These are phyloP conservation scores for sweet orange (Citrus sinensis) DNA, from an alignment of 345 rosid genomes.

Conservation along the genomic window DNA sequence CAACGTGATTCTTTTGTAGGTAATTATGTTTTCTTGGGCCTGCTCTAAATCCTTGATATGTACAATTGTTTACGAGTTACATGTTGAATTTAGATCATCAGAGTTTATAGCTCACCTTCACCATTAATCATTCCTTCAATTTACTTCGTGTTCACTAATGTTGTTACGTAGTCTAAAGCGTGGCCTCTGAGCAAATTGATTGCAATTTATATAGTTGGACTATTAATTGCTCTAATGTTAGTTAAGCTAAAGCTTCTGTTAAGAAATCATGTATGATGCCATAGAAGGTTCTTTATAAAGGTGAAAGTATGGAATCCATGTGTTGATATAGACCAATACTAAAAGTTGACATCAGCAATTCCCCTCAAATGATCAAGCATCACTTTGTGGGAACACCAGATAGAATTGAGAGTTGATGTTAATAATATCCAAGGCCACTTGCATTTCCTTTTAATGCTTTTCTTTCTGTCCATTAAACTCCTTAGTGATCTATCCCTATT, in stretches of 20 bases:
- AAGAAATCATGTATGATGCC: slow-evolving; percentile 19
- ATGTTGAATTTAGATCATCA: neutral
- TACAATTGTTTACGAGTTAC: neutral
- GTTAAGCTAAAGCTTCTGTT: slow-evolving; percentile 14
- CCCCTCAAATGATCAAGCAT: slow-evolving; percentile 5
- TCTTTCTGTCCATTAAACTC: slow-evolving; percentile 21
- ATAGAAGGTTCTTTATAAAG: neutral
- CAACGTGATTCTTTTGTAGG: neutral
- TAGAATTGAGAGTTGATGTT: neutral
- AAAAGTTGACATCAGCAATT: slow-evolving; percentile 22
- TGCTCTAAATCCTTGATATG: neutral
- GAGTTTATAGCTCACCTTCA: neutral
- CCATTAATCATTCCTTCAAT: neutral
- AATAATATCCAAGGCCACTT: slow-evolving; percentile 16
- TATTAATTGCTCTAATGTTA: slow-evolving; percentile 9
- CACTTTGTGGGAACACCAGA: slow-evolving; percentile 10
- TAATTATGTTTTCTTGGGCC: neutral
- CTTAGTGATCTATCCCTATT: slow-evolving; percentile 13
- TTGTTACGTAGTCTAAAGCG: neutral
- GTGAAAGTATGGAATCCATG: slow-evolving; percentile 32
- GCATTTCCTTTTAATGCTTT: neutral
- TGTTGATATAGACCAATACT: slow-evolving; percentile 16
- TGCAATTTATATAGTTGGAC: slow-evolving; percentile 12
- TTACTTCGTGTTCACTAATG: neutral
- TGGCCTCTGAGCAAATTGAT: neutral